Evolutionary conservation across 2,329 filamentous ascomycete genomes (phyloP).

Genomic region (Xylariomycetidae sp.): DNA sequence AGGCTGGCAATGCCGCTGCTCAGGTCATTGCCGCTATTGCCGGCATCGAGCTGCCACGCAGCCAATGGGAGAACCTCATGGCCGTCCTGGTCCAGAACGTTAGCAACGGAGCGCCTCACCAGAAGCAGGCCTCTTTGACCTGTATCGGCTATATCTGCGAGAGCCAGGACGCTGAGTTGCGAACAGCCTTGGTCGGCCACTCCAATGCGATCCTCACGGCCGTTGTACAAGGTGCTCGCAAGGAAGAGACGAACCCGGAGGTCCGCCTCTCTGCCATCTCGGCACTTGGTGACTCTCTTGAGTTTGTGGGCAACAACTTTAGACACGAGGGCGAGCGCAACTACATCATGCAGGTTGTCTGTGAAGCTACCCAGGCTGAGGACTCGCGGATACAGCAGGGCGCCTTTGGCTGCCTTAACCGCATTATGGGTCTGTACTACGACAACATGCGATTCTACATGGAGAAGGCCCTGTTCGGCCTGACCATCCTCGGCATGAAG

Average conservation of each 20-base stretch:
- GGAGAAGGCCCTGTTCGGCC: slow-evolving; percentile 97
- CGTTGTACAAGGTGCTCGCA: slow-evolving; percentile 93
- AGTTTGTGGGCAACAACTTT: slow-evolving; percentile 97
- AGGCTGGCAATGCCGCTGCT: slow-evolving; percentile 82
- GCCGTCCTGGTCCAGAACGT: slow-evolving; percentile 84
- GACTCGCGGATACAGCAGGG: slow-evolving; percentile 91
- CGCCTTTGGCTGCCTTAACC: slow-evolving; percentile 93
- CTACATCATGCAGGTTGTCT: slow-evolving; percentile 99
- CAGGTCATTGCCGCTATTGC: slow-evolving; percentile 96
- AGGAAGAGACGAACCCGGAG: slow-evolving; percentile 88
- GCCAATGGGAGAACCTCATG: slow-evolving; percentile 94
- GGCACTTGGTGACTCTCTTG: slow-evolving; percentile 89
- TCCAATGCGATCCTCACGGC: slow-evolving; percentile 97
- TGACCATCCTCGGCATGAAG: slow-evolving; percentile 98
- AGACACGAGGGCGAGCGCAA: slow-evolving; percentile 98
- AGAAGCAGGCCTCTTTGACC: slow-evolving; percentile 91
- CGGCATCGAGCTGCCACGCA: slow-evolving; percentile 84
- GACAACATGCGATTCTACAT: slow-evolving; percentile 99
- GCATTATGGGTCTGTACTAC: slow-evolving; percentile 98
- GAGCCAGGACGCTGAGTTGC: slow-evolving; percentile 80
- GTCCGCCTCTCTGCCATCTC: slow-evolving; percentile 90
- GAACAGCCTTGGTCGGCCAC: slow-evolving; percentile 73
- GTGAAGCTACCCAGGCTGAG: slow-evolving; percentile 92
- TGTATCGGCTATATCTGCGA: slow-evolving; percentile 99
- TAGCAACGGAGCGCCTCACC: slow-evolving; percentile 74